phyloP scores from a whole-genome alignment of 2,329 filamentous ascomycete species.

The Pseudodiploospora longispora region DNA sequence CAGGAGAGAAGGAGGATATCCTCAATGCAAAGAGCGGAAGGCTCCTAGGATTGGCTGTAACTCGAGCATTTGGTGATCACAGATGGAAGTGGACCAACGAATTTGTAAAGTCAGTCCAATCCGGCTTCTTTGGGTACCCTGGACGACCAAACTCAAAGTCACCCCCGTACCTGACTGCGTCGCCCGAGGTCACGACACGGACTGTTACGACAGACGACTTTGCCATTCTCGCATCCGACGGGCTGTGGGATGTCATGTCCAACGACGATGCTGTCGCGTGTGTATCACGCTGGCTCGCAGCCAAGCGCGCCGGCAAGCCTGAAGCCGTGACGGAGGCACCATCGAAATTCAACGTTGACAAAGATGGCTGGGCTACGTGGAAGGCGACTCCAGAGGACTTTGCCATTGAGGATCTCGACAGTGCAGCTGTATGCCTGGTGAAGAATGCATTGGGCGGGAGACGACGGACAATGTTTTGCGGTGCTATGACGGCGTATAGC shows the following conservation, averaged over 20 bases:
- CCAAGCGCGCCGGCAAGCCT: constrained; percentile 12
- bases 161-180: constrained; percentile 9
- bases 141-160: constrained; percentile 19
- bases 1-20: constrained; percentile 51
- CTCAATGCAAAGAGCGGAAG: constrained; percentile 41
- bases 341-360: constrained; percentile 6
- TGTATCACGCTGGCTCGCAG: constrained; percentile 9
- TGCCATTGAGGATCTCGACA: constrained; percentile 65
- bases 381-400: constrained; percentile 45
- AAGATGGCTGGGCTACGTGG: constrained; percentile 15
- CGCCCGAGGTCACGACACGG: constrained; percentile 7
- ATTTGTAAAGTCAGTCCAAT: constrained; percentile 23
- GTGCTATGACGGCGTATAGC: constrained; percentile 60
- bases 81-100: constrained; percentile 58
- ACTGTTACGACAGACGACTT: constrained; percentile 7
- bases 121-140: constrained; percentile 38
- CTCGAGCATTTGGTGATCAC: constrained; percentile 60
- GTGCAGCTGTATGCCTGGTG: constrained; percentile 72
- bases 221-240: constrained; percentile 11
- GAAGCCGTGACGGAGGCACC: constrained; percentile 15
- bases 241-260: constrained; percentile 11
- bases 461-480: constrained; percentile 64
- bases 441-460: constrained; percentile 74
- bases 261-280: constrained; percentile 8
- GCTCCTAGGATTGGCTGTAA: constrained; percentile 52